These are phyloP conservation scores for Candolleomyces aberdarensis DNA, from an alignment of 768 basidiomycete species.

Conservation along the genomic window DNA sequence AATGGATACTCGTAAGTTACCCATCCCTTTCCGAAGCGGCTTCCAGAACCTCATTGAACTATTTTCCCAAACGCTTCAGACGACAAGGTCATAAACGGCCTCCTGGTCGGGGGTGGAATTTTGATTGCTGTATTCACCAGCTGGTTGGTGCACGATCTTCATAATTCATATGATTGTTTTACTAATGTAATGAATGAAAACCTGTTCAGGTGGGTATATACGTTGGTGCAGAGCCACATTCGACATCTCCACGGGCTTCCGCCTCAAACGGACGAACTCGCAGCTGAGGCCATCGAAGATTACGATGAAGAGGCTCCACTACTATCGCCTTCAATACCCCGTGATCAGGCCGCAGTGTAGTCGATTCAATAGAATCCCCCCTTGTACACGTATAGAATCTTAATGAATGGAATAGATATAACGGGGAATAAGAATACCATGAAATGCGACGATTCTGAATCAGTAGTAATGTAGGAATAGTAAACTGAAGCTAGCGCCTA, in stretches of 20 bases:
- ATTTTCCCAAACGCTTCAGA: constrained; percentile 29
- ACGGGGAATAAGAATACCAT: not conserved
- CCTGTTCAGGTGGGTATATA: constrained; percentile 58
- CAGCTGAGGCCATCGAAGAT: constrained; percentile 58
- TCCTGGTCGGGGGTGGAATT: constrained; percentile 59
- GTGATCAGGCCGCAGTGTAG: not conserved
- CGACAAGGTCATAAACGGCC: constrained; percentile 62
- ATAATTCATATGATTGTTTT: constrained; percentile 4
- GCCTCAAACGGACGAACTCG: constrained; percentile 49
- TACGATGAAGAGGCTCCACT: constrained; percentile 61
- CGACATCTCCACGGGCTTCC: constrained; percentile 47
- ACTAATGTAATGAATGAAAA: constrained; percentile 8
- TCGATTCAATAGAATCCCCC: not conserved
- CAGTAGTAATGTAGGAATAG: constrained; percentile 93
- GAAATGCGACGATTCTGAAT: constrained; percentile 9
- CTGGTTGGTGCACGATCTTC: constrained; percentile 45
- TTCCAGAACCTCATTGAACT: not conserved
- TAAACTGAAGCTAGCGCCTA: constrained; percentile 88
- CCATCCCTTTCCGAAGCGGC: not conserved
- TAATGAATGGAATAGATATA: constrained; percentile 14
- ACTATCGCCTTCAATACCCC: constrained; percentile 26
- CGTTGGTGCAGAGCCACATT: constrained; percentile 59
- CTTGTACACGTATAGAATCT: constrained; percentile 15
- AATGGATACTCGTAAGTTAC: constrained; percentile 69
- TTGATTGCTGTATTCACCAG: constrained; percentile 56